Evolutionary conservation across 2,329 filamentous ascomycete genomes (phyloP), one percentile per base, ranked within the genome.

Genomic region (Colletotrichum spinosum): DNA sequence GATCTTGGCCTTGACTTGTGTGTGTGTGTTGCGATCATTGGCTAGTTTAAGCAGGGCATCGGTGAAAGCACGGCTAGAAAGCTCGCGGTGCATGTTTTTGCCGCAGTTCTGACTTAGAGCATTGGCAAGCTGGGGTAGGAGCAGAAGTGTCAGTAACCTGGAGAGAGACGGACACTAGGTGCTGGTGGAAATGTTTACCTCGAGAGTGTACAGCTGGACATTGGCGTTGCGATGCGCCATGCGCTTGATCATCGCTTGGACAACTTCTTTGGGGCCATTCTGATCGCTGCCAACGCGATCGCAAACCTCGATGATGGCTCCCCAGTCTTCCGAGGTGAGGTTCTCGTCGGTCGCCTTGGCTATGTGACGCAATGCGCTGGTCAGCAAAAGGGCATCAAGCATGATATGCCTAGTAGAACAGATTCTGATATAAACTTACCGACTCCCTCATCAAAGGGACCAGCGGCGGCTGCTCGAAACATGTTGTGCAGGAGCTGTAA

Each of bases 1-100:
- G 70, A 99, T 97, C 86, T 97, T 98, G 69, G 93, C 89, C 81
- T 98, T 98, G 76, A 99, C 96, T 78, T 97, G 93, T 75, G 92
- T 91, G 78, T 98, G 96, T 56, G 95, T 97, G 77, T 97, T 99
- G 80, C 94, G 88, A 79, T 99, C 96, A 80, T 90, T 93, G 69
- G 96, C 94, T 65, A 99, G 87, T 75, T 96, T 90, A 69, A 98
- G 84, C 52, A 99, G 84, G 65, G 95, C 93, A 76, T 99, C 96
- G 70, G 96, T 99, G 77, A 97, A 97, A 76, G 93, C 94, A 73
- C 94, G 90, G 70, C 92, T 96, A 37, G 94, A 92, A 65, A 97
- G 84, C 80, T 97, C 94, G 77, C 92, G 91, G 80, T 97, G 94
- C 79, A 97, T 92, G 69, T 87, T 86, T 66, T 91, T 86, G 55